phyloP scores from a whole-genome alignment of 306 rosid genomes.

The Sphenostylis stenocarpa region DNA sequence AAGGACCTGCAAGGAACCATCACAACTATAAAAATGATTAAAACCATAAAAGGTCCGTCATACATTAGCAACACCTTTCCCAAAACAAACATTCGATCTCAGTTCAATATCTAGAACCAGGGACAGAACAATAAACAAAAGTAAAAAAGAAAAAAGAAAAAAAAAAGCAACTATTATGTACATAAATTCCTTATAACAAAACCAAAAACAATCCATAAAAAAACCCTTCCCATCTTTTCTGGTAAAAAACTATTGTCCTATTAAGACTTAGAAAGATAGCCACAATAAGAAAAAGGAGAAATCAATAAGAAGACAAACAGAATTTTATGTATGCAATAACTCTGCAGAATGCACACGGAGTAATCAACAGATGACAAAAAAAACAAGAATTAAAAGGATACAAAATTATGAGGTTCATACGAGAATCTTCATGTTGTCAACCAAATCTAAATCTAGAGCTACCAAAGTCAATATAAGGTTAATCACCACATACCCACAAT shows the following conservation, averaged over 20 bases:
- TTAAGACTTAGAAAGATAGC: conserved; percentile 25
- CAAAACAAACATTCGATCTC: neutral
- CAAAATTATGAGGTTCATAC: neutral
- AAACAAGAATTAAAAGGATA: conserved; percentile 10
- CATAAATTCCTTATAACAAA: neutral
- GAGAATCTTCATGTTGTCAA: conserved; percentile 20
- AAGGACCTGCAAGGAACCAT: conserved; percentile 56
- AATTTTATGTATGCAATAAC: conserved; percentile 21
- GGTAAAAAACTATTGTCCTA: conserved; percentile 13
- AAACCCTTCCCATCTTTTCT: neutral
- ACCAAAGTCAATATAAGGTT: conserved; percentile 37
- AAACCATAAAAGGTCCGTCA: neutral
- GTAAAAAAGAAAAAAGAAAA: conserved; percentile 26
- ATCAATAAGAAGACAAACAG: conserved; percentile 16
- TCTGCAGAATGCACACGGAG: conserved; percentile 9
- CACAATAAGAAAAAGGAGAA: conserved; percentile 20
- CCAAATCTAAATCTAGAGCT: conserved; percentile 39
- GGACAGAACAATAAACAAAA: conserved; percentile 34
- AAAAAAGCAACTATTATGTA: conserved; percentile 5
- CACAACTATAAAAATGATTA: conserved; percentile 35
- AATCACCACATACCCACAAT: conserved; percentile 35
- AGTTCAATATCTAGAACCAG: conserved; percentile 27
- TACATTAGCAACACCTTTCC: conserved; percentile 16
- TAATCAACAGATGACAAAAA: conserved; percentile 16
- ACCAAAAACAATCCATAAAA: neutral